phyloP scores from a whole-genome alignment of 1,284 basidiomycete genomes.

The Pholiota adiposa region DNA sequence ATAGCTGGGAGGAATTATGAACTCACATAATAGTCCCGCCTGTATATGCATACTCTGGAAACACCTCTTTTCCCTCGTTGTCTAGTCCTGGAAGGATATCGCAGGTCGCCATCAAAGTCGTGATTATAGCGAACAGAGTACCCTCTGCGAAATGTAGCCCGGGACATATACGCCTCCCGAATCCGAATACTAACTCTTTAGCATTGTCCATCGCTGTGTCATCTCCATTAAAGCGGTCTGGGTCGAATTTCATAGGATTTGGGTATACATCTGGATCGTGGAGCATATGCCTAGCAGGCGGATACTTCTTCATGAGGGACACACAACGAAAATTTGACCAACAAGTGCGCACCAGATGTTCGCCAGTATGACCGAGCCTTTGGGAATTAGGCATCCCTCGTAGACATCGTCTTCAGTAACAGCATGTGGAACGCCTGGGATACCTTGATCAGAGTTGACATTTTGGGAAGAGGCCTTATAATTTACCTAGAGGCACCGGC shows the following conservation, averaged over 20 bases:
- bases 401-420: conserved; percentile 35
- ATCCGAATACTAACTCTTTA: conserved; percentile 1
- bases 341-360: conserved; percentile 34
- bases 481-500: background rate
- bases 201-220: conserved; percentile 4
- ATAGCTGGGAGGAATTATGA: background rate
- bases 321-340: too few relatives aligned
- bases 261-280: conserved; percentile 33
- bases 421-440: conserved; percentile 30
- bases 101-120: conserved; percentile 23
- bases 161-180: conserved; percentile 7
- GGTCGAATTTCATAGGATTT: conserved; percentile 33
- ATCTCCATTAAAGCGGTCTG: conserved; percentile 30
- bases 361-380: conserved; percentile 33
- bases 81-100: conserved; percentile 26
- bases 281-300: conserved; percentile 31
- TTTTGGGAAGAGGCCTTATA: background rate
- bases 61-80: conserved; percentile 18
- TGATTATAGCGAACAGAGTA: conserved; percentile 22
- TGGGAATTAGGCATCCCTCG: conserved; percentile 36
- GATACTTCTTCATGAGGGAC: too few relatives aligned
- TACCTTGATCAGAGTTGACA: background rate
- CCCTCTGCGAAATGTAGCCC: conserved; percentile 1
- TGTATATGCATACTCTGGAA: conserved; percentile 13
- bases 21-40: conserved; percentile 16